Base-by-base conservation (phyloP, 2,329 filamentous ascomycete genomes). In the Amauroascus verrucosus region DNA sequence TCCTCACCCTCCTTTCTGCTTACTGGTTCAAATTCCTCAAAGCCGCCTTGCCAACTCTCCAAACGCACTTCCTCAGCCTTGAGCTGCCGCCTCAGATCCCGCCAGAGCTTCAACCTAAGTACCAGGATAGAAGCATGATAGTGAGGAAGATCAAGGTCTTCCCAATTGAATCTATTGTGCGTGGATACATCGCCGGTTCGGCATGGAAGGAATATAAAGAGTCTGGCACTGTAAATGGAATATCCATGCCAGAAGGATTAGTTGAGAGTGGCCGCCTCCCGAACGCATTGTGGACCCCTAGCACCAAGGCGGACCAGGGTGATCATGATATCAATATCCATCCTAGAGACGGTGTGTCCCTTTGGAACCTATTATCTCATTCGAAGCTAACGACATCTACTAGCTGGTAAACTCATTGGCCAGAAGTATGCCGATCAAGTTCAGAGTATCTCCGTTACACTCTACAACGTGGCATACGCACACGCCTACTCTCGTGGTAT, bases 291-390 rank as follows among this genome's bases (percentile, higher is more conserved):
- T 86, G 83, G 69, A 90, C 87, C 24, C 89, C 89, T 0, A 86
- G 81, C 61, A 95, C 89, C 11, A 95, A 95, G 75, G 89, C 89
- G 1, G 83, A 86, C 62, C 73, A 79, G 30, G 89, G 89, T 24
- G 73, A 82, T 59, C 84, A 93, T 66, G 84, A 95, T 67, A 85
- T 91, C 71, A 95, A 95, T 72, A 95, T 95, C 61, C 79, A 81
- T 54, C 85, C 83, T 0, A 82, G 82, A 51, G 71, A 81, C 63
- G 83, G 82, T 61, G 74, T 66, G 61, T 57, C 18, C 59, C 60
- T 32, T 18, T 45, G 16, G 47, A 22, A 14, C 20, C 11, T 30
- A 41, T 32, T 48, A 22, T 2, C 16, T 26, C 20, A 33, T 40
- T 22, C 35, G 33, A 46, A 26, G 49, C 43, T 54, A 45, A 30